phyloP scores from a whole-genome alignment of 2,329 filamentous ascomycete genomes.

The Penicillium sp. region DNA sequence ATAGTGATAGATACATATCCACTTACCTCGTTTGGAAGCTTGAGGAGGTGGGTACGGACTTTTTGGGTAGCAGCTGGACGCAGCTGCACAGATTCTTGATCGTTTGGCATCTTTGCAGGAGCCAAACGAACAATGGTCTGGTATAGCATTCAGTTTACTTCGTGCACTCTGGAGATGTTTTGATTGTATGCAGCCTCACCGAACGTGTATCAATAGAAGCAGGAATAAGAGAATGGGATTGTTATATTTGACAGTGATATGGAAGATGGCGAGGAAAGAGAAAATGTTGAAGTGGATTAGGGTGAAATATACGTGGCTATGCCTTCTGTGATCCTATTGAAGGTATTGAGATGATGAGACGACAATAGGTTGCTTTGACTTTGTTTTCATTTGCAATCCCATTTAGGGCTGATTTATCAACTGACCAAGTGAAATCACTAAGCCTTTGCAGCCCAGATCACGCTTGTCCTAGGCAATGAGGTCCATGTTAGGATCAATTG shows the following conservation, averaged over 20 bases:
- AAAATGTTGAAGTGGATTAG: neutral
- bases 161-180: too few relatives aligned
- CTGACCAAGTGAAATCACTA: neutral
- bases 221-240: neutral
- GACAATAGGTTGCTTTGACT: neutral
- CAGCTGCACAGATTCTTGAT: neutral
- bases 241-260: neutral
- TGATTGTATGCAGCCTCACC: too few relatives aligned
- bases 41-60: slow-evolving; percentile 4
- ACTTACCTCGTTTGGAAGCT: slow-evolving; percentile 21
- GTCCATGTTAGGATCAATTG: neutral
- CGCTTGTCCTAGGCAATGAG: neutral
- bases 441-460: neutral
- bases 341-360: neutral
- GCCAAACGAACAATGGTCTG: too few relatives aligned
- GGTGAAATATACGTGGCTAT: neutral
- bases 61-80: neutral
- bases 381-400: neutral
- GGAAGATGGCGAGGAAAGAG: neutral
- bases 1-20: too few relatives aligned
- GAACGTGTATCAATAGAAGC: too few relatives aligned
- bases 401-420: neutral
- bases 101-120: neutral
- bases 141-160: too few relatives aligned
- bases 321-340: neutral